Percentiles rank a stretch among this genome's conserved stretches.
Evolutionary conservation across 371 early-diverging fungal genomes (phyloP).

Genomic region (Circinella umbellata): DNA sequence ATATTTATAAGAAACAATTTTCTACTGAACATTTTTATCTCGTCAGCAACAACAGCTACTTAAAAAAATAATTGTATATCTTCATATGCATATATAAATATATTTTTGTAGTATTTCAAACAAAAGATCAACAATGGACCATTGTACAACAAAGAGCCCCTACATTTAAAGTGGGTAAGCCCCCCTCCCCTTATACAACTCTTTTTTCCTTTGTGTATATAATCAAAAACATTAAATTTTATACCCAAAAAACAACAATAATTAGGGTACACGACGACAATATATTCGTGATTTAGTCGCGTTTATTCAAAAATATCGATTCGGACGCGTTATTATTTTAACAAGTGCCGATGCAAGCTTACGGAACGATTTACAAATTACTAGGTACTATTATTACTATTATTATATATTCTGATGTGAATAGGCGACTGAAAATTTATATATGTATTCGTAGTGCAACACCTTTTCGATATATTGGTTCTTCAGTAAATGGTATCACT

Average conservation of each 20-base stretch:
- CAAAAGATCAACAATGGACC: slow-evolving; percentile 58
- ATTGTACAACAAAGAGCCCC: slow-evolving; percentile 66
- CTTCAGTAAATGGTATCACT: slow-evolving; percentile 29
- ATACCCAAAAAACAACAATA: no score
- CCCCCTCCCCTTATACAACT: background rate
- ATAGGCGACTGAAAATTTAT: background rate
- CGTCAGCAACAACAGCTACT: no score
- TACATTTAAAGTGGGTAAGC: slow-evolving; percentile 36
- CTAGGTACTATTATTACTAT: slow-evolving; percentile 29
- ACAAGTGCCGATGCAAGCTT: slow-evolving; percentile 75
- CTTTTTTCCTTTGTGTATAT: no score
- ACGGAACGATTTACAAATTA: slow-evolving; percentile 68
- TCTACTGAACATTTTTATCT: no score
- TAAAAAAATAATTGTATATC: no score
- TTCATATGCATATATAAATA: background rate
- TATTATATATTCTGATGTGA: no score
- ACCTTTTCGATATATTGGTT: slow-evolving; percentile 36
- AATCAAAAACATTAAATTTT: no score
- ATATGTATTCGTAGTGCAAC: slow-evolving; percentile 12
- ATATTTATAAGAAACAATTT: slow-evolving; percentile 12
- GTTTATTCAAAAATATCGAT: slow-evolving; percentile 57
- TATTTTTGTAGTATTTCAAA: slow-evolving; percentile 53
- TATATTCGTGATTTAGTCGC: slow-evolving; percentile 50
- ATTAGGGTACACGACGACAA: slow-evolving; percentile 25
- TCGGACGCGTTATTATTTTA: slow-evolving; percentile 61